These are phyloP conservation scores for Turritis glabra DNA, from an alignment of 345 rosid species.

Conservation along the genomic window DNA sequence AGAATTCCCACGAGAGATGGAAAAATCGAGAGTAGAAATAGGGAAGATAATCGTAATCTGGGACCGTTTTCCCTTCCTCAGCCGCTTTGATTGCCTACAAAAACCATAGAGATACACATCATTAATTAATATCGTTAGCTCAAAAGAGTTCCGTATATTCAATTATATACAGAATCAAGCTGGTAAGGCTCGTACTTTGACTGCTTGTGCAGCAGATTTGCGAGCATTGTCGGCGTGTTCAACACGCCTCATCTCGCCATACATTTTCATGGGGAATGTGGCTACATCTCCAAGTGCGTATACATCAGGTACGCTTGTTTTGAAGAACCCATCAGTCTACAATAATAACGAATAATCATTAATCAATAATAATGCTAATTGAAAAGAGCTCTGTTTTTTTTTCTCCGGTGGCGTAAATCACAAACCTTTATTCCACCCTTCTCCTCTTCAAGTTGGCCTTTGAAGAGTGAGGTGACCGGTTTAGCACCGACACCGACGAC, in stretches of 20 bases:
- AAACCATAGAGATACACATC: constrained; percentile 9
- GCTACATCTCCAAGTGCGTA: constrained; percentile 91
- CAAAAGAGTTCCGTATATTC: neutral
- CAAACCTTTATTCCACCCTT: constrained; percentile 72
- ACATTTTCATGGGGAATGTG: constrained; percentile 47
- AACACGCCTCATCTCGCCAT: constrained; percentile 65
- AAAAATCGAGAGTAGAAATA: constrained; percentile 28
- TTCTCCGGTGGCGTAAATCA: too few relatives aligned
- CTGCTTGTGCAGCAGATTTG: constrained; percentile 89
- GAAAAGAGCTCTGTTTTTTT: neutral
- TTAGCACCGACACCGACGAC: constrained; percentile 95
- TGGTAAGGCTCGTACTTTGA: constrained; percentile 45
- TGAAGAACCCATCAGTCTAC: constrained; percentile 36
- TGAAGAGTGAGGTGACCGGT: constrained; percentile 44
- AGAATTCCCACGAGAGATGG: constrained; percentile 85
- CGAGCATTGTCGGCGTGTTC: constrained; percentile 88
- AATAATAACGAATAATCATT: neutral
- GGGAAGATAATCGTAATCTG: constrained; percentile 54
- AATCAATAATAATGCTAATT: neutral
- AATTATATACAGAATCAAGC: neutral
- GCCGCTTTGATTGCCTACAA: constrained; percentile 64
- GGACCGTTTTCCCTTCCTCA: constrained; percentile 55
- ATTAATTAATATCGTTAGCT: neutral
- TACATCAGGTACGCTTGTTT: constrained; percentile 24
- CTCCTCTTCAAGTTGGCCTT: constrained; percentile 75